Percentiles rank a stretch among this genome's conserved stretches.
Evolutionary conservation across 352 stramenopile genomes (phyloP).

Genomic region (Ophiocytium majus): DNA sequence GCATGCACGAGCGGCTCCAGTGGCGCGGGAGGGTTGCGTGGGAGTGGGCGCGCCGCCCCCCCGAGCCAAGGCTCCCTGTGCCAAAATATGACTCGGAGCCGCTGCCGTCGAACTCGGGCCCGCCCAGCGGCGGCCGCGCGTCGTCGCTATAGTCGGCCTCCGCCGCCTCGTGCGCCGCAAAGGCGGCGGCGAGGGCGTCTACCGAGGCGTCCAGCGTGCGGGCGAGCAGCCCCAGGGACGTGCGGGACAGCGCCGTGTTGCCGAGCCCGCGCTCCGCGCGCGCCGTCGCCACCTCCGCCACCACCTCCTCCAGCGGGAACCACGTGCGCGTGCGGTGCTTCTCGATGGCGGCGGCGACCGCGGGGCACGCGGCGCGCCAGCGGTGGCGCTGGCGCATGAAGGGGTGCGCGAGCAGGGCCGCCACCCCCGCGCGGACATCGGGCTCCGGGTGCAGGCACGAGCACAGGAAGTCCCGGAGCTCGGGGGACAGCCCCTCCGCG

Average conservation of each 20-base stretch:
- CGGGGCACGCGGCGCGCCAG: conserved; percentile 39
- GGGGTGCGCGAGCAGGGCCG: conserved; percentile 39
- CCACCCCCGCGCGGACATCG: conserved; percentile 17
- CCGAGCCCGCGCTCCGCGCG: conserved; percentile 17
- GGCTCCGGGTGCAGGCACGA: conserved; percentile 37
- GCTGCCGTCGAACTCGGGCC: not conserved
- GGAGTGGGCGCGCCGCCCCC: not conserved
- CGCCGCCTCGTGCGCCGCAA: not conserved
- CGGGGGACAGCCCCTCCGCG: conserved; percentile 26
- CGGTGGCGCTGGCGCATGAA: conserved; percentile 29
- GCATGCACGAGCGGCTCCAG: not conserved
- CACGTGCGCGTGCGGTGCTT: conserved; percentile 12
- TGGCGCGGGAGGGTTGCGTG: not conserved
- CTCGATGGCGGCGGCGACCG: conserved; percentile 33
- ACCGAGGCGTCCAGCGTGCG: not conserved
- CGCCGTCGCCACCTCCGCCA: not conserved
- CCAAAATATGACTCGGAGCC: not conserved
- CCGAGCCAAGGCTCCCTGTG: not conserved
- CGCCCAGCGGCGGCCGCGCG: no score
- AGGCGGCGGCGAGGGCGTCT: not conserved
- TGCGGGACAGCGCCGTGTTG: not conserved
- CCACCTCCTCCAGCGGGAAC: conserved; percentile 24
- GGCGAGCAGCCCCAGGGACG: not conserved
- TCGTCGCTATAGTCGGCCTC: not conserved
- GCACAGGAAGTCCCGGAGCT: conserved; percentile 37